Evolutionary conservation across 2,329 filamentous ascomycete genomes (phyloP), one percentile per base, ranked within the genome.

Genomic region (Neobulgaria alba): DNA sequence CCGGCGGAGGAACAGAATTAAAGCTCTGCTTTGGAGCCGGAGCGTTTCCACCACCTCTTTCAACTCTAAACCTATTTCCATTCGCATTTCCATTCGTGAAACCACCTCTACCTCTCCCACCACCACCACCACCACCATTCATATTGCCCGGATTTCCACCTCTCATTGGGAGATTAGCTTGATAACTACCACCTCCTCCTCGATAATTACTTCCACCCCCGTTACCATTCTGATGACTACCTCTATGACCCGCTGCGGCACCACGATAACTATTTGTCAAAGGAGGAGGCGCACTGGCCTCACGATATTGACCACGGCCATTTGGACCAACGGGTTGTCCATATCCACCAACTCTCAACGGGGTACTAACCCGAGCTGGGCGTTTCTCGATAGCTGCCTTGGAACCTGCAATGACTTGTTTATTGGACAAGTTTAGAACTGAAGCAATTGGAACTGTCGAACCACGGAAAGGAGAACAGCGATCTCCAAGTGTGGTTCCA

Each of bases 391-490:
- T 57, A 38, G 67, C 65, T 31, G 74, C 68, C 58, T 75, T 75
- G 37, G 83, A 77, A 44, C 74, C 73, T 45, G 77, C 81, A 31
- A 94, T 69, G 15, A 95, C 74, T 65, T 98, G 92, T 53, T 76
- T 82, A 57, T 89, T 72, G 1, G 81, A 82, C 42, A 94, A 69
- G 64, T 98, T 98, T 23, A 98, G 73, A 2, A 96, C 88, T 1
- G 85, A 84, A n/a, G 84, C 83, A 5, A 82, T 77, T 2, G 87
- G 78, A 3, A 98, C 88, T 0, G 92, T 95, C 60, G 92, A 89
- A 38, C 92, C 92, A 26, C 90, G 79, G 77, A 98, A 98, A 29
- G 86, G 80, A 18, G 88, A 87, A 59, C 90, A 95, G 44, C 92
- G 82, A 42, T 89, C 88, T 44, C 86, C 85, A 12, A 98, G 73